Conservation (phyloP, 768 basidiomycete species). For the Leccinellum rugosiceps region DNA sequence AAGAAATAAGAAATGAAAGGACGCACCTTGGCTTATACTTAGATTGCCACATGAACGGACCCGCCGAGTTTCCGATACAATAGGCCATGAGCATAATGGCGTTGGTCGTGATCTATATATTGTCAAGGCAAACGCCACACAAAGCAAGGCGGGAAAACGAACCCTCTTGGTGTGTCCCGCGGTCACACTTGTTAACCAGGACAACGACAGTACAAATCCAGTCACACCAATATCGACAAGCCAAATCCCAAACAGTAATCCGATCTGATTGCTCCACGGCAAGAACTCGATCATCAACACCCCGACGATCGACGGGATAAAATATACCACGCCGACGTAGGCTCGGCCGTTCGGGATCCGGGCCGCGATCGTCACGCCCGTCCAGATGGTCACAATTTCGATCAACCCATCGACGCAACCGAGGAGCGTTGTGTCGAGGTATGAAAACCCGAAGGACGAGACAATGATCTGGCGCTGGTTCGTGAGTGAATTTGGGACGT, state of each 20-base stretch:
- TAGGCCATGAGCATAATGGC: conserved; percentile 75
- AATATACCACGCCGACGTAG: conserved; percentile 56
- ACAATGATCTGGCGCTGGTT: conserved; percentile 67
- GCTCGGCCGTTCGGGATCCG: conserved; percentile 56
- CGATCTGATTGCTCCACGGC: conserved; percentile 64
- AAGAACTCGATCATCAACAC: conserved; percentile 59
- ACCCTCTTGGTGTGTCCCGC: conserved; percentile 74
- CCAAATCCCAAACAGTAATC: conserved; percentile 50
- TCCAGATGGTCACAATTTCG: conserved; percentile 68
- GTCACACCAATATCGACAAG: conserved; percentile 44
- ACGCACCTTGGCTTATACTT: conserved; percentile 35
- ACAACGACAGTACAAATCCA: conserved; percentile 57
- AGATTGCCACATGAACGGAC: conserved; percentile 77
- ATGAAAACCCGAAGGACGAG: conserved; percentile 60
- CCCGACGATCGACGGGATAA: conserved; percentile 64
- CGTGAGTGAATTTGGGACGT: conserved; percentile 63
- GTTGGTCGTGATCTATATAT: conserved; percentile 39
- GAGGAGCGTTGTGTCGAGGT: conserved; percentile 65
- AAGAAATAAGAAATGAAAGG: not conserved
- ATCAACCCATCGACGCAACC: conserved; percentile 63
- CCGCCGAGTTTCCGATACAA: conserved; percentile 60
- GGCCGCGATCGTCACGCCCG: conserved; percentile 58
- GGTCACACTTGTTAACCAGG: conserved; percentile 65
- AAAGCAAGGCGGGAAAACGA: conserved; percentile 30
- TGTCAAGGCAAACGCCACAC: not conserved